Conservation (phyloP, 2,329 filamentous ascomycete genomes). For the Aotearoamyces nothofagi region DNA sequence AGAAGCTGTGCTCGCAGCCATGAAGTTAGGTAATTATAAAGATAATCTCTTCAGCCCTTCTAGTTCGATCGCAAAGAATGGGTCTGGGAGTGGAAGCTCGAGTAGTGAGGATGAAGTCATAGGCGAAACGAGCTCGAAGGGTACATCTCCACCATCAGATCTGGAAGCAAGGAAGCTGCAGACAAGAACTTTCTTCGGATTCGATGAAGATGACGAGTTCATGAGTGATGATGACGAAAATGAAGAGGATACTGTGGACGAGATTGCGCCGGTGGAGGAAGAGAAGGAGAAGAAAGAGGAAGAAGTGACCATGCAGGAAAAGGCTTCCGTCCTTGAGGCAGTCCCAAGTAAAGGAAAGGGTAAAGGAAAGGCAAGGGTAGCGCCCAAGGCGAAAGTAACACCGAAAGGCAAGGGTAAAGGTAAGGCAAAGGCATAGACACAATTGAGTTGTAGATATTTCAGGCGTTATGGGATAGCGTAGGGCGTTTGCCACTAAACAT, state of each 20-base stretch:
- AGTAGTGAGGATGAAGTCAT: slow-evolving; percentile 18
- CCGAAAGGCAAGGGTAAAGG: slow-evolving; percentile 23
- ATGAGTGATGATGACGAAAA: slow-evolving; percentile 51
- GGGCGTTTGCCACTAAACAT: no score
- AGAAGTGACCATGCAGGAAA: slow-evolving; percentile 1
- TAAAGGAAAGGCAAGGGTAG: slow-evolving; percentile 1
- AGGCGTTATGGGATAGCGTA: no score
- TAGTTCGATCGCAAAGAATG: no score
- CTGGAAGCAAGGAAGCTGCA: slow-evolving; percentile 19
- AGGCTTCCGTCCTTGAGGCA: neutral
- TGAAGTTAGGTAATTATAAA: slow-evolving; percentile 47
- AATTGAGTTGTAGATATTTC: no score
- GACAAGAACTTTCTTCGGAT: slow-evolving; percentile 49
- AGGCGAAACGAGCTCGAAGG: slow-evolving; percentile 18
- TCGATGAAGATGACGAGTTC: slow-evolving; percentile 66
- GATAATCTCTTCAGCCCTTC: slow-evolving; percentile 37
- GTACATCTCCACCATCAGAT: slow-evolving; percentile 32
- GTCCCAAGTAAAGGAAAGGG: slow-evolving; percentile 1
- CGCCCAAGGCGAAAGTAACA: slow-evolving; percentile 6
- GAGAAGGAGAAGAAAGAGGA: slow-evolving; percentile 6
- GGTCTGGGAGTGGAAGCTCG: slow-evolving; percentile 23
- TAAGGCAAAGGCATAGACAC: slow-evolving; percentile 23
- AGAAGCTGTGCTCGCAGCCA: slow-evolving; percentile 56
- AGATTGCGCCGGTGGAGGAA: slow-evolving; percentile 6
- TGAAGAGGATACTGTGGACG: no score